phyloP scores from a whole-genome alignment of 1,284 basidiomycete genomes.

The Boletus holoroseus region DNA sequence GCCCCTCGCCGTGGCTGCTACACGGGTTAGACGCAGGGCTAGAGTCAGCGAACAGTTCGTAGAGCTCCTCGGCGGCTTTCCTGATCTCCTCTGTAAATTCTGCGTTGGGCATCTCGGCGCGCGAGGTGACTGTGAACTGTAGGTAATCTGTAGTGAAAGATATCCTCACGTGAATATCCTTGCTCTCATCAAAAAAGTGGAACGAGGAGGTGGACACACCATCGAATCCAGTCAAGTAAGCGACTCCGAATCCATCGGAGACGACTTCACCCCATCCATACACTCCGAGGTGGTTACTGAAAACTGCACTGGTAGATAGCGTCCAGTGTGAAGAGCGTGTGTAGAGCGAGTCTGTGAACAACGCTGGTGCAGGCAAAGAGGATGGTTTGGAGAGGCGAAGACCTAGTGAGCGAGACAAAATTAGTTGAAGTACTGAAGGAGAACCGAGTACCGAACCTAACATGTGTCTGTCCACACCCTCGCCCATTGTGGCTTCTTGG shows the following conservation, averaged over 20 bases:
- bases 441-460: slow-evolving; percentile 48
- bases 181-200: neutral
- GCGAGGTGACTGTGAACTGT: slow-evolving; percentile 77
- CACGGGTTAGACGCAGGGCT: neutral
- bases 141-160: slow-evolving; percentile 50
- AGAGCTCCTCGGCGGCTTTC: slow-evolving; percentile 62
- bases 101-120: slow-evolving; percentile 69
- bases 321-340: slow-evolving; percentile 64
- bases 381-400: slow-evolving; percentile 59
- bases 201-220: slow-evolving; percentile 34
- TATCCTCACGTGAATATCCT: neutral
- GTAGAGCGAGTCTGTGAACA: slow-evolving; percentile 73
- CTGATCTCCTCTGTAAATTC: slow-evolving; percentile 62
- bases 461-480: slow-evolving; percentile 81
- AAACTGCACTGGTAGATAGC: slow-evolving; percentile 83
- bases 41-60: slow-evolving; percentile 41
- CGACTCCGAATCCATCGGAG: slow-evolving; percentile 72
- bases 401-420: slow-evolving; percentile 38
- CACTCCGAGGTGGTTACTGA: slow-evolving; percentile 70
- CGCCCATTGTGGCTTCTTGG: slow-evolving; percentile 62
- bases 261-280: slow-evolving; percentile 91
- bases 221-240: slow-evolving; percentile 73
- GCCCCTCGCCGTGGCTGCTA: neutral
- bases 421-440: neutral
- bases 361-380: slow-evolving; percentile 56